A percentile compares a stretch with the other conserved stretches of the same genome.
Evolutionary conservation across 176 grass and related monocot species (phyloP).

Genomic region (Pontederia paniculata): DNA sequence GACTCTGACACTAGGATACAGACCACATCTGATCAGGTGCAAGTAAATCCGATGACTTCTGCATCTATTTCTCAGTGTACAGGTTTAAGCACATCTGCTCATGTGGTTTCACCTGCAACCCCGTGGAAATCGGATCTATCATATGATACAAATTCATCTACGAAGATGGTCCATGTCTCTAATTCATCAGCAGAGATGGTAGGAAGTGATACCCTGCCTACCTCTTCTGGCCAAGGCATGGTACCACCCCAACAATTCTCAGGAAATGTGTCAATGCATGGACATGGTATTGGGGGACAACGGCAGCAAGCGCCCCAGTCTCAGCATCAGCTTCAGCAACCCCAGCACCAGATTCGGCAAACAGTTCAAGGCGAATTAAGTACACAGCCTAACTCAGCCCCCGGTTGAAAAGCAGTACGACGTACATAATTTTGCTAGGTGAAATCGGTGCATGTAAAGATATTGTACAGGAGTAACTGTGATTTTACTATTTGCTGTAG

Average conservation of each 20-base stretch:
- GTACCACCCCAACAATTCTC: constrained; percentile 53
- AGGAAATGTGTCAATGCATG: constrained; percentile 40
- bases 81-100: constrained; percentile 38
- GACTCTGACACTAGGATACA: constrained; percentile 43
- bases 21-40: constrained; percentile 39
- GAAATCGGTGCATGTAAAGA: too few relatives aligned
- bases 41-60: constrained; percentile 41
- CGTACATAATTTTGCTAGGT: too few relatives aligned
- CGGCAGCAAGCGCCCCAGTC: constrained; percentile 32
- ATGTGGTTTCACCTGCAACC: constrained; percentile 39
- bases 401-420: too few relatives aligned
- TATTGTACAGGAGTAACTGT: too few relatives aligned
- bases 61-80: constrained; percentile 41
- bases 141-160: constrained; percentile 31
- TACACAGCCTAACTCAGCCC: constrained; percentile 25
- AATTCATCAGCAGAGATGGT: constrained; percentile 49
- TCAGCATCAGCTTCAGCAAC: constrained; percentile 20
- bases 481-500: too few relatives aligned
- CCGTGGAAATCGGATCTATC: constrained; percentile 35
- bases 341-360: constrained; percentile 29
- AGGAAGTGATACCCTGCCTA: constrained; percentile 52
- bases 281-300: constrained; percentile 44
- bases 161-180: constrained; percentile 28
- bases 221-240: constrained; percentile 41
- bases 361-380: constrained; percentile 36